Evolutionary conservation across 805 yeast genomes (phyloP), one percentile per base, ranked within the genome.

Genomic region (Blastobotrys muscicola): DNA sequence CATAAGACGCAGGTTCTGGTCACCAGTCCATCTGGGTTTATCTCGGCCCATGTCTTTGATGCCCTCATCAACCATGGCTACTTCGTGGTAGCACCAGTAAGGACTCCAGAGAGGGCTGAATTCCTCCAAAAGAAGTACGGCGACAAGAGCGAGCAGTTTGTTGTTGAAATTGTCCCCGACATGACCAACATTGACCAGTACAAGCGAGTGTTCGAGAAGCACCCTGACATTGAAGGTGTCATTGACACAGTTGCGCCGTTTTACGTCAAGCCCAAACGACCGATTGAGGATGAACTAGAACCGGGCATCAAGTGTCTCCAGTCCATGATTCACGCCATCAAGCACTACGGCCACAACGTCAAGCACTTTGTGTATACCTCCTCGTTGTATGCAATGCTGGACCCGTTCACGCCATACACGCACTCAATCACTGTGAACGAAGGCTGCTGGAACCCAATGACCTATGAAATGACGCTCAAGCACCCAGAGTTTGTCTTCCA

Each of bases 321-420:
- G 36, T 64, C 64, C 49, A 68, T 72, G 8, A 58, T 74, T 44
- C 47, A 51, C 11, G 72, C 76, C 0, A 64, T 69, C 13, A 54
- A 58, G 40, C 45, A 53, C 10, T 75, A 68, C 8, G 66, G 68
- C 1, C 26, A 20, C 4, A 64, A 68, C 36, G 66, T 74, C 30
- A 59, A 60, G 40, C 55, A 61, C 10, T 70, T 74, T 3, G 75
- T 74, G 6, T 53, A 71, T 12, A 71, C 77, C 2, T 72, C 78
- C 1, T 77, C 83, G 0, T 65, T 62, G 51, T 81, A 80, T 15
- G 74, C 84, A 0, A 60, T 76, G 32, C 39, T 69, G 64, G 50
- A 43, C 50, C 11, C 51, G 51, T 36, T 65, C 15, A 26, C 70
- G 65, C 33, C 15, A 12, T 14, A 29, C 20, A 15, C 33, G 11